Conservation (phyloP, 148 eudicot genomes). For the Bassia scoparia region DNA sequence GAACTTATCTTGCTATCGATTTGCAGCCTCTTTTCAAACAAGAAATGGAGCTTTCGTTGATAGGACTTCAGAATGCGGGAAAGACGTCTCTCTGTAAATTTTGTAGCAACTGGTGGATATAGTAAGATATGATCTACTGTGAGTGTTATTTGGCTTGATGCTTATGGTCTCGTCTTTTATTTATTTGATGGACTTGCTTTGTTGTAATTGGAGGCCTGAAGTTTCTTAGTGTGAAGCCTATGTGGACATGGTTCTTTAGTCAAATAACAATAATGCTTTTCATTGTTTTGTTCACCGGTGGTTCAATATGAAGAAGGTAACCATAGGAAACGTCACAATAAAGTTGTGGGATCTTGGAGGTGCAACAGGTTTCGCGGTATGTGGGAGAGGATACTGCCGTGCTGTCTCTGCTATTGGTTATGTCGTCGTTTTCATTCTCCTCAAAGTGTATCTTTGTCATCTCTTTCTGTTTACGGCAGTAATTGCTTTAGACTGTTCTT, state of each 20-base stretch:
- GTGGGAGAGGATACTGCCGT: slow-evolving; percentile 99
- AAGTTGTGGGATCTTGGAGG: slow-evolving; percentile 99
- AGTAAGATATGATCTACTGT: slow-evolving; percentile 99
- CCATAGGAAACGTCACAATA: slow-evolving; percentile 95
- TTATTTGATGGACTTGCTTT: not conserved
- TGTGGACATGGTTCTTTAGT: not conserved
- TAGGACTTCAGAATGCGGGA: slow-evolving; percentile 98
- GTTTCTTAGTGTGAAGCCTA: not conserved
- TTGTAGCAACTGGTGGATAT: slow-evolving; percentile 96
- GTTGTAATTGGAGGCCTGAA: not conserved
- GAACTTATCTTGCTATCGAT: slow-evolving; percentile 18
- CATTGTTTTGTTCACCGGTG: slow-evolving; percentile 41
- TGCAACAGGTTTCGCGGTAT: slow-evolving; percentile 97
- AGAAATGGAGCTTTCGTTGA: slow-evolving; percentile 96
- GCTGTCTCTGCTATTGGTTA: slow-evolving; percentile 99
- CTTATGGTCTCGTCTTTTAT: not conserved
- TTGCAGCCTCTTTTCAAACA: slow-evolving; percentile 98
- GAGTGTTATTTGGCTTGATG: slow-evolving; percentile 31
- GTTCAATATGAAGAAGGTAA: slow-evolving; percentile 96
- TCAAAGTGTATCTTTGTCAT: no score
- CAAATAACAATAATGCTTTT: not conserved
- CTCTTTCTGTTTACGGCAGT: no score
- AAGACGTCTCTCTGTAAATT: slow-evolving; percentile 96
- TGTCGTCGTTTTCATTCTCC: slow-evolving; percentile 25
- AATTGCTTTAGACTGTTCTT: not conserved